A percentile compares a stretch with the other conserved stretches of the same genome.
Evolutionary conservation across 1,284 basidiomycete genomes (phyloP).

Genomic region (Sporisorium sorghi): DNA sequence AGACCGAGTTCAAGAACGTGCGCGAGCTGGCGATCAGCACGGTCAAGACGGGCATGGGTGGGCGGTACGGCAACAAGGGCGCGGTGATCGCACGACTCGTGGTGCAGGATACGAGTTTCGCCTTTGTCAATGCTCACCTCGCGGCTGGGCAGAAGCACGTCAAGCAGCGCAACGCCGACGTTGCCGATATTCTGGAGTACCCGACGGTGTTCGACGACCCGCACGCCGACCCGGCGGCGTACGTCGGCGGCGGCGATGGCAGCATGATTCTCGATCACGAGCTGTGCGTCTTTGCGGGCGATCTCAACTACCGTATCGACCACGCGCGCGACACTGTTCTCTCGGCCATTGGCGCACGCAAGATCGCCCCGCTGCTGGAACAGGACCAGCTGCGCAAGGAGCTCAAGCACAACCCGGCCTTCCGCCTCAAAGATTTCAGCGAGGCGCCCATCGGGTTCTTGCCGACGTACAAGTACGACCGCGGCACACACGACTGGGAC

Average conservation of each 20-base stretch:
- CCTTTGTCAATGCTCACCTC: conserved; percentile 94
- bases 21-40: conserved; percentile 81
- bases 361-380: conserved; percentile 76
- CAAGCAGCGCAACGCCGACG: conserved; percentile 84
- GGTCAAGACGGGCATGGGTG: conserved; percentile 90
- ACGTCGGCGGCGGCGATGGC: conserved; percentile 90
- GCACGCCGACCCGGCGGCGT: conserved; percentile 72
- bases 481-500: conserved; percentile 80
- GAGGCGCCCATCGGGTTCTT: conserved; percentile 76
- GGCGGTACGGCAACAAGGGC: conserved; percentile 96
- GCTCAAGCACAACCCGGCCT: conserved; percentile 84
- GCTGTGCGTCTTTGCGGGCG: conserved; percentile 83
- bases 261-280: conserved; percentile 95
- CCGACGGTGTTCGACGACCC: conserved; percentile 38
- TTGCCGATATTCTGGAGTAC: conserved; percentile 74
- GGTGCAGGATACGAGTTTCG: conserved; percentile 81
- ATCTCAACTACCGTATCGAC: conserved; percentile 83
- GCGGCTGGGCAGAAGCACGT: conserved; percentile 90
- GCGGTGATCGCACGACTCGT: conserved; percentile 90
- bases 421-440: conserved; percentile 83
- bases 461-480: conserved; percentile 94
- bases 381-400: conserved; percentile 93
- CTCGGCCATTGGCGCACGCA: conserved; percentile 76
- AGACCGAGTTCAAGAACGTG: conserved; percentile 72
- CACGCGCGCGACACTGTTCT: conserved; percentile 84